Conservation (phyloP, 192 early-diverging fungal genomes). For the Coemansia sp. region DNA sequence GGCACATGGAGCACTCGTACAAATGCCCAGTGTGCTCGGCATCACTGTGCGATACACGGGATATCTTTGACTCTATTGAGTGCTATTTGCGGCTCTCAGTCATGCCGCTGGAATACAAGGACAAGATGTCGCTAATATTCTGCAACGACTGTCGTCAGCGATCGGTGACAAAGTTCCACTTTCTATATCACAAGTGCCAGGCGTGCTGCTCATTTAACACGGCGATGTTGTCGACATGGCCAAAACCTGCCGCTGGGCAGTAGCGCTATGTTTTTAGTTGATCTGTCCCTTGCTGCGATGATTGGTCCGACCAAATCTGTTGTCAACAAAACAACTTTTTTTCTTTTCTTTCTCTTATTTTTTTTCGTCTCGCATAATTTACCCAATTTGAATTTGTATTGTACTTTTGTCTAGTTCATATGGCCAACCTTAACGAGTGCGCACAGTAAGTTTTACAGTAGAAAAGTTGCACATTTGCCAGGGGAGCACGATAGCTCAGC, state of each 20-base stretch:
- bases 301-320: conserved; percentile 4
- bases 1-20: conserved; percentile 88
- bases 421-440: conserved; percentile 44
- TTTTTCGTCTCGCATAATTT: too few relatives aligned
- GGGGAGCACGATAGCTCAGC: background rate
- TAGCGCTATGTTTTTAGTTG: background rate
- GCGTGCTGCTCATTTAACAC: conserved; percentile 92
- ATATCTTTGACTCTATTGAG: conserved; percentile 86
- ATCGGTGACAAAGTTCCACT: conserved; percentile 86
- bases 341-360: background rate
- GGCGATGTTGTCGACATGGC: conserved; percentile 39
- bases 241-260: background rate
- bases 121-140: conserved; percentile 73
- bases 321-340: conserved; percentile 7
- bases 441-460: conserved; percentile 34
- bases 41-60: conserved; percentile 83
- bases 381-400: background rate
- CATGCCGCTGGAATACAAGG: conserved; percentile 91
- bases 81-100: conserved; percentile 72
- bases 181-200: conserved; percentile 94
- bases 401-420: background rate
- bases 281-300: background rate
- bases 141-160: conserved; percentile 96
- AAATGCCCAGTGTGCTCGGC: conserved; percentile 96
- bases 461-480: background rate